Evolutionary conservation across 257 asterid species (phyloP).

Genomic region (Nyctanthes arbortristis): DNA sequence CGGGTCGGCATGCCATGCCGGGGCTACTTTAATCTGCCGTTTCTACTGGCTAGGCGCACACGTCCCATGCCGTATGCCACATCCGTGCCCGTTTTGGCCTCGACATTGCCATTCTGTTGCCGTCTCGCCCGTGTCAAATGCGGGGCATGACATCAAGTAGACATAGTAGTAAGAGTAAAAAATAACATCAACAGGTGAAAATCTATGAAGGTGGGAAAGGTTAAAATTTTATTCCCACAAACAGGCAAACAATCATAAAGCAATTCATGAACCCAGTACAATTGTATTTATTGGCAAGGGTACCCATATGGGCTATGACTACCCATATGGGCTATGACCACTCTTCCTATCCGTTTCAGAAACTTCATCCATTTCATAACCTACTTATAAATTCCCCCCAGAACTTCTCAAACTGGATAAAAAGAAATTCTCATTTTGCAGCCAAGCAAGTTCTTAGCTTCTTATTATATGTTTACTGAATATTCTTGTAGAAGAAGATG

Average conservation of each 20-base stretch:
- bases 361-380: constrained; percentile 35
- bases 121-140: too few relatives aligned
- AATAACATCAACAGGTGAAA: too few relatives aligned
- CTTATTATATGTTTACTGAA: background rate
- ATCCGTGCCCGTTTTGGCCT: too few relatives aligned
- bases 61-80: too few relatives aligned
- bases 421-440: background rate
- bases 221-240: background rate
- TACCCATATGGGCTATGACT: too few relatives aligned
- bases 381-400: constrained; percentile 29
- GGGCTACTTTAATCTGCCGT: too few relatives aligned
- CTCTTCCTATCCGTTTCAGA: constrained; percentile 34
- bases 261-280: constrained; percentile 22
- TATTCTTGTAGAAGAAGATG: constrained; percentile 12
- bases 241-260: constrained; percentile 14
- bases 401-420: background rate
- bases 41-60: too few relatives aligned
- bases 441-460: background rate
- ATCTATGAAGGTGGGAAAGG: background rate
- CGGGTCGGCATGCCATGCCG: too few relatives aligned
- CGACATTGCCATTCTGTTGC: too few relatives aligned
- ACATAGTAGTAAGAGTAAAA: too few relatives aligned
- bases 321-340: too few relatives aligned
- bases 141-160: too few relatives aligned
- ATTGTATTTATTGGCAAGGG: constrained; percentile 11